phyloP scores from a whole-genome alignment of 108 stramenopile species.

The Cyclotella sp. region DNA sequence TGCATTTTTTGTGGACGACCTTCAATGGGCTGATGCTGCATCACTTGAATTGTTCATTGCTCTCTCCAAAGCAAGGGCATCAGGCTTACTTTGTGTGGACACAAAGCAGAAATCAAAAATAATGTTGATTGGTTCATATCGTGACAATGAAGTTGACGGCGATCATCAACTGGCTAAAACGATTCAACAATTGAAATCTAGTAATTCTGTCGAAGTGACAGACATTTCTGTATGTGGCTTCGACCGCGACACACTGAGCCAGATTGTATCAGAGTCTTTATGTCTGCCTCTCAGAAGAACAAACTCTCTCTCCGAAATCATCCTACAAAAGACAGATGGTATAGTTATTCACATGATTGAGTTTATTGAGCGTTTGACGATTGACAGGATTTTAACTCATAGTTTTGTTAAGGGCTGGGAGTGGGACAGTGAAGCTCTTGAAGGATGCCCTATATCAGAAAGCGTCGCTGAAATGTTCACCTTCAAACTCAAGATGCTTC shows the following conservation, averaged over 20 bases:
- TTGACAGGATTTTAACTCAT: slow-evolving; percentile 10
- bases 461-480: slow-evolving; percentile 18
- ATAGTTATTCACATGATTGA: slow-evolving; percentile 9
- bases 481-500: slow-evolving; percentile 15
- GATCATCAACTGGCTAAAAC: slow-evolving; percentile 16
- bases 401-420: slow-evolving; percentile 20
- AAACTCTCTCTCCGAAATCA: slow-evolving; percentile 5
- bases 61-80: slow-evolving; percentile 27
- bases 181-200: slow-evolving; percentile 6
- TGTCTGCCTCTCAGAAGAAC: slow-evolving; percentile 18
- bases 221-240: slow-evolving; percentile 18
- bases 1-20: slow-evolving; percentile 59
- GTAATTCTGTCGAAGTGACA: slow-evolving; percentile 15
- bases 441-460: slow-evolving; percentile 5
- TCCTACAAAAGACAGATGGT: slow-evolving; percentile 30
- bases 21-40: slow-evolving; percentile 64
- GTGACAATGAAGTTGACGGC: slow-evolving; percentile 53
- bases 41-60: slow-evolving; percentile 43
- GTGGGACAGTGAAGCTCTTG: slow-evolving; percentile 18
- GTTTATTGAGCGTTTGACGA: slow-evolving; percentile 6
- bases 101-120: background rate
- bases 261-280: slow-evolving; percentile 23
- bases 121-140: slow-evolving; percentile 49
- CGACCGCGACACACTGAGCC: background rate
- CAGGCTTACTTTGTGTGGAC: background rate